Evolutionary conservation across 768 basidiomycete genomes (phyloP).

Genomic region (Floccularia luteovirens): DNA sequence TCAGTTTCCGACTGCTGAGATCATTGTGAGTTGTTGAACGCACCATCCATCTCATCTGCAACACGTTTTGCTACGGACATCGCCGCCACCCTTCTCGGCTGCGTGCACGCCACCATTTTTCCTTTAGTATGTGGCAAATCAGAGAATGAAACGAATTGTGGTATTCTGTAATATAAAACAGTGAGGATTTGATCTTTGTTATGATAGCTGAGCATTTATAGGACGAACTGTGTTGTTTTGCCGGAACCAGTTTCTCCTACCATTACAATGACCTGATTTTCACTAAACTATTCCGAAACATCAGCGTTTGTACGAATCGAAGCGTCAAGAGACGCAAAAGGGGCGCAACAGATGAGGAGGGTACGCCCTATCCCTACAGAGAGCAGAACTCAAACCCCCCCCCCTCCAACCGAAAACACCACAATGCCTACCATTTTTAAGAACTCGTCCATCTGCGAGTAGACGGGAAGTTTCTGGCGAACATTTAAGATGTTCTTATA

Average conservation of each 20-base stretch:
- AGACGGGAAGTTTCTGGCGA: conserved; percentile 89
- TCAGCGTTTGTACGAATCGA: conserved; percentile 15
- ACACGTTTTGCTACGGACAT: conserved; percentile 99
- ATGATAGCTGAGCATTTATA: not conserved
- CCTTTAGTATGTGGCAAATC: conserved; percentile 87
- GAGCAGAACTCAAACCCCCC: conserved; percentile 36
- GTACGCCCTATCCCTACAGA: conserved; percentile 31
- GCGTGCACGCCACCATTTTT: conserved; percentile 93
- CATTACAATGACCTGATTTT: conserved; percentile 84
- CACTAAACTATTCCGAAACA: conserved; percentile 43
- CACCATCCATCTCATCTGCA: conserved; percentile 98
- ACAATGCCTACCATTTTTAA: conserved; percentile 66
- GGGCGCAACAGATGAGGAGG: conserved; percentile 17
- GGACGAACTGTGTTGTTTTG: conserved; percentile 87
- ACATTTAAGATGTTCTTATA: conserved; percentile 83
- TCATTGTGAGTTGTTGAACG: conserved; percentile 17
- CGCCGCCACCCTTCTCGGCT: conserved; percentile 92
- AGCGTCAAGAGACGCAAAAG: conserved; percentile 1
- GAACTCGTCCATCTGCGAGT: conserved; percentile 88
- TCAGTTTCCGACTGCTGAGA: not conserved
- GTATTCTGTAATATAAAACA: conserved; percentile 54
- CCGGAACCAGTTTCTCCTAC: conserved; percentile 94
- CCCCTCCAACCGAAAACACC: conserved; percentile 21
- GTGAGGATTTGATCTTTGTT: not conserved
- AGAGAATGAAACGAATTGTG: conserved; percentile 92